Conservation (phyloP, 164 flowering plant species). For the Litsea cubeba region DNA sequence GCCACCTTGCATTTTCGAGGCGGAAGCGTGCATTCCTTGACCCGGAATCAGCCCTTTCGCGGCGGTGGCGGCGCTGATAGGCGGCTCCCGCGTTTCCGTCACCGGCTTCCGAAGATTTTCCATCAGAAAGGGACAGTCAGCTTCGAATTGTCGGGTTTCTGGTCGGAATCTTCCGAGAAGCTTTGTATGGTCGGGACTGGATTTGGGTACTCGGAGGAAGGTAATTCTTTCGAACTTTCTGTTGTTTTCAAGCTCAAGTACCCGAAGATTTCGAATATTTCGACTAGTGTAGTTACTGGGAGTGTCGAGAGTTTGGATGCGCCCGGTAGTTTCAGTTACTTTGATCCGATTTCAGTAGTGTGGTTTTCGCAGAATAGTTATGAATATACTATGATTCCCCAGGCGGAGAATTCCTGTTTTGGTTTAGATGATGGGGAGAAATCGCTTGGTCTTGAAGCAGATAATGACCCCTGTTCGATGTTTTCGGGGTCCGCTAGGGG, state of each 20-base stretch:
- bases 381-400: conserved; percentile 22
- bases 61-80: background rate
- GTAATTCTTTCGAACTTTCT: conserved; percentile 25
- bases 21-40: background rate
- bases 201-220: conserved; percentile 15
- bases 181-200: conserved; percentile 59
- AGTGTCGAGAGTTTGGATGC: conserved; percentile 34
- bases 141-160: conserved; percentile 43
- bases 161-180: conserved; percentile 39
- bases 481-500: background rate
- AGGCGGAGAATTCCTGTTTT: conserved; percentile 13
- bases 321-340: conserved; percentile 11
- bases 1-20: conserved; percentile 10
- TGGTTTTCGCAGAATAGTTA: conserved; percentile 27
- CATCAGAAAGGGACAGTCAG: conserved; percentile 1
- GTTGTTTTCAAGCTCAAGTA: conserved; percentile 45
- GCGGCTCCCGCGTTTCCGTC: background rate
- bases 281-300: conserved; percentile 43
- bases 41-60: background rate
- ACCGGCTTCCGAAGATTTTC: background rate
- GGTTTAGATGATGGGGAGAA: conserved; percentile 6
- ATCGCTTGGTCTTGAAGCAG: conserved; percentile 14
- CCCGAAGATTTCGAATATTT: conserved; percentile 23
- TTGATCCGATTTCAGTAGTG: conserved; percentile 37
- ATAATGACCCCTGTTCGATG: conserved; percentile 18